phyloP scores from a whole-genome alignment of 257 asterid species.

The Primulina huaijiensis region DNA sequence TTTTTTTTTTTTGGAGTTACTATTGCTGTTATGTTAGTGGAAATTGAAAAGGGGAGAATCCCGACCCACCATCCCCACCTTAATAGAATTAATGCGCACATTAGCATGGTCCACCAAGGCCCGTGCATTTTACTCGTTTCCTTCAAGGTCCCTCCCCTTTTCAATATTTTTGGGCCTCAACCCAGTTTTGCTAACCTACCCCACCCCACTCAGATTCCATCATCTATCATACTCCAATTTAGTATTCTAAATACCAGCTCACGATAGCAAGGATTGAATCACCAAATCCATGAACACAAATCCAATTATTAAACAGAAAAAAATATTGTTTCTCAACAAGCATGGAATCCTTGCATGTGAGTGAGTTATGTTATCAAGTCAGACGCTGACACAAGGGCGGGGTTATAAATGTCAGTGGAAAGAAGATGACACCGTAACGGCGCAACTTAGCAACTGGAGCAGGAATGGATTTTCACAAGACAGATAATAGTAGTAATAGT shows the following conservation, averaged over 20 bases:
- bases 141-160: neutral
- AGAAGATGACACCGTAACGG: slow-evolving; percentile 24
- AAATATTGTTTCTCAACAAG: slow-evolving; percentile 12
- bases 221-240: slow-evolving; percentile 25
- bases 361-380: slow-evolving; percentile 13
- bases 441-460: neutral
- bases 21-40: too few relatives aligned
- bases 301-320: neutral
- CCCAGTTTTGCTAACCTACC: slow-evolving; percentile 11
- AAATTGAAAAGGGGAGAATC: neutral
- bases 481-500: too few relatives aligned
- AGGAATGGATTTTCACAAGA: too few relatives aligned
- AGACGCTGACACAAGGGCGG: slow-evolving; percentile 25
- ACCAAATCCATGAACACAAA: slow-evolving; percentile 1
- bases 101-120: slow-evolving; percentile 37
- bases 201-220: slow-evolving; percentile 17
- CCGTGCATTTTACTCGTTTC: slow-evolving; percentile 15
- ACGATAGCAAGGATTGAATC: slow-evolving; percentile 32
- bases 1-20: neutral
- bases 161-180: too few relatives aligned
- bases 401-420: neutral
- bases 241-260: slow-evolving; percentile 42
- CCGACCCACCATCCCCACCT: slow-evolving; percentile 22
- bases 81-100: too few relatives aligned
- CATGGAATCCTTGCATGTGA: slow-evolving; percentile 47